A percentile compares a stretch with the other conserved stretches of the same genome.
These are phyloP conservation scores for Fibroporia radiculosa DNA, from an alignment of 768 basidiomycete species.

Conservation along the genomic window DNA sequence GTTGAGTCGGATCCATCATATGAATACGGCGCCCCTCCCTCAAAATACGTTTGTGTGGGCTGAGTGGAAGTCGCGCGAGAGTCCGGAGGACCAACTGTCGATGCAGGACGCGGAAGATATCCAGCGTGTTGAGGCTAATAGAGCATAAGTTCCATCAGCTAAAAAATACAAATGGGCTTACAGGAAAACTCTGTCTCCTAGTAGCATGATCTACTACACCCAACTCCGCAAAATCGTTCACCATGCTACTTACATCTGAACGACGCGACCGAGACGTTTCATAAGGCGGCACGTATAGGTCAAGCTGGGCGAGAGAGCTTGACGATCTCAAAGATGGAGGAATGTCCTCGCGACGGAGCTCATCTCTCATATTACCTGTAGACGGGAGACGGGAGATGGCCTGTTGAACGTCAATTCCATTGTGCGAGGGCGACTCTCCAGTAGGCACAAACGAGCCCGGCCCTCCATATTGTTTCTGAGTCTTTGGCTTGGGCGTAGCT, in stretches of 20 bases:
- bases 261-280: constrained; percentile 38
- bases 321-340: constrained; percentile 59
- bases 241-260: constrained; percentile 40
- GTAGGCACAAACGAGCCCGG: constrained; percentile 66
- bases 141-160: not conserved
- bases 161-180: constrained; percentile 4
- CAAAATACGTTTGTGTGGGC: constrained; percentile 26
- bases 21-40: constrained; percentile 23
- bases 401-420: constrained; percentile 6
- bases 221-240: constrained; percentile 62
- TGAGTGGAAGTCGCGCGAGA: constrained; percentile 23
- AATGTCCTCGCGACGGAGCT: constrained; percentile 39
- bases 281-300: constrained; percentile 71
- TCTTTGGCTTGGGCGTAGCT: constrained; percentile 37
- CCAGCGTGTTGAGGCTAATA: constrained; percentile 13
- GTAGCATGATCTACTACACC: constrained; percentile 30
- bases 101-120: constrained; percentile 21
- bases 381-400: constrained; percentile 10
- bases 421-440: constrained; percentile 20
- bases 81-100: constrained; percentile 22
- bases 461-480: constrained; percentile 68
- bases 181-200: constrained; percentile 17
- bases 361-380: constrained; percentile 15
- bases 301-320: constrained; percentile 49
- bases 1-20: constrained; percentile 36